Evolutionary conservation across 306 rosid genomes (phyloP), one percentile per base, ranked within the genome.

Genomic region (Castanea mollissima): DNA sequence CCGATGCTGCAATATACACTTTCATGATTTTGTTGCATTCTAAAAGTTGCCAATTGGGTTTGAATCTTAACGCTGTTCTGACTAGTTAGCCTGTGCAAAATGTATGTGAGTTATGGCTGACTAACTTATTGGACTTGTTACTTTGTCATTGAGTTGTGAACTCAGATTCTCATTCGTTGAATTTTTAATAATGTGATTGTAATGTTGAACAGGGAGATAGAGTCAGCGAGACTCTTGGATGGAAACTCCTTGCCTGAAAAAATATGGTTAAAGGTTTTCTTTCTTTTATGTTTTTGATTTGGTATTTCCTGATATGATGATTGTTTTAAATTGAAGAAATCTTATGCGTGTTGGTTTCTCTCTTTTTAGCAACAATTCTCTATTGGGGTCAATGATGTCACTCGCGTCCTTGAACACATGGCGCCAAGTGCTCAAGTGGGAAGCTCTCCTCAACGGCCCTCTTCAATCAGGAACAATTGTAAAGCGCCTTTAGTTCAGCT

Each of bases 321-420:
- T 21, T 46, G 51, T 57, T 60, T 54, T 46, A 1, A 63, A 12
- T 74, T 34, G 58, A n/a, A 13, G 74, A 76, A 76, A 73, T 56
- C 8, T 60, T n/a, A 67, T n/a, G 10, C 21, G 20, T 77, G 80
- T 65, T 5, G 59, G 13, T 2, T 5, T 55, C 10, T 52, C 6
- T 58, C 46, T 72, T 74, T 72, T 83, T 82, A 92, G 96, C 94
- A 90, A 89, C 96, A 88, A 74, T 92, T 92, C 75, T 85, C 94
- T 56, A 85, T 94, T 64, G 96, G 98, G 63, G 97, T 90, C 74
- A 92, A 94, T 79, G 98, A 92, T 10, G 98, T 92, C 51, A 88
- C 94, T 41, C 91, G 93, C 18, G 84, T 89, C 25, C 97, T 94
- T 69, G 95, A 93, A 87, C 93, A 89, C 58, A 93, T 93, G 98